Evolutionary conservation across 345 rosid genomes (phyloP), one percentile per base, ranked within the genome.

Genomic region (Eucalyptus coolabah): DNA sequence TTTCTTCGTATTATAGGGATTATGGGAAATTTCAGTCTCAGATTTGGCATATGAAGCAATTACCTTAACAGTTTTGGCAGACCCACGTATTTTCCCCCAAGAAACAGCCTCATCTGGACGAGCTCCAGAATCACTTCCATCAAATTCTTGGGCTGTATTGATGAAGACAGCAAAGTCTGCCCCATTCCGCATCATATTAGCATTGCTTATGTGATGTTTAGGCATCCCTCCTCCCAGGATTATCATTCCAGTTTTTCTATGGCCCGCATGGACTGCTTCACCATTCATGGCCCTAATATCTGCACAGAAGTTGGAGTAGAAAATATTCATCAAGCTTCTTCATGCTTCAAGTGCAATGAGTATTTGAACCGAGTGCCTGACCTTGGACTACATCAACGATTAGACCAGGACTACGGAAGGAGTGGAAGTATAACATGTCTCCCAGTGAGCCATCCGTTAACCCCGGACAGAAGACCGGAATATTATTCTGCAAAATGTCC

Each of bases 121-220:
- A 87, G 99, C 99, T 87, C 99, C 99, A 3, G 99, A 98, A 94
- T 97, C 99, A 49, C 99, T 98, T 82, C 99, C 99, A 90, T 98
- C 99, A 93, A 94, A 98, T 91, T 98, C 99, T 88, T 96, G 99
- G 28, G 97, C 99, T 0, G 99, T 98, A 89, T 97, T 97, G 90
- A 98, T 96, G 88, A 95, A 98, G 37, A 97, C 96, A 87, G 99
- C 97, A 92, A 95, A 96, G 92, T 96, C 98, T 3, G 98, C 96
- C 90, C 99, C 99, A 89, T 96, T 97, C 65, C 98, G 96, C 99
- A 97, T 96, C 99, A 98, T 96, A 91, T 96, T 98, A 88, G 99
- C 99, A 89, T 98, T 97, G 93, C 98, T 97, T 85, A 98, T 96
- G 90, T 98, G 99, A 92, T 98, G 99, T 93, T 98, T 98, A 3